Evolutionary conservation across 2,329 filamentous ascomycete species (phyloP).

Genomic region (Colletotrichum sp.): DNA sequence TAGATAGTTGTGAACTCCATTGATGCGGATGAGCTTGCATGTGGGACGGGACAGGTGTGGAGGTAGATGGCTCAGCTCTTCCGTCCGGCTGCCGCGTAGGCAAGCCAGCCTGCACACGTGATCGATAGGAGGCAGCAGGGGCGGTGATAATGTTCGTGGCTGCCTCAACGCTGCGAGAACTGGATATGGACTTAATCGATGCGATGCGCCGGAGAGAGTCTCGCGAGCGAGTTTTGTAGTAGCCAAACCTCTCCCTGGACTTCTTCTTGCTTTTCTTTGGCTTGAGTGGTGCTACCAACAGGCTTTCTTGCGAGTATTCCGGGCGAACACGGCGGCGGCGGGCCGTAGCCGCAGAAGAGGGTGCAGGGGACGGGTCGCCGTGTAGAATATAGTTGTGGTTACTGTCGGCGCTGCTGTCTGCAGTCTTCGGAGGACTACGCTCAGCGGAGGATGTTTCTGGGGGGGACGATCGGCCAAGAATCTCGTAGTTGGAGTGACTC

Average conservation of each 20-base stretch:
- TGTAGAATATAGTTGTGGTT: constrained; percentile 61
- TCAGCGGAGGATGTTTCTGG: constrained; percentile 42
- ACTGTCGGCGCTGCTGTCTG: constrained; percentile 45
- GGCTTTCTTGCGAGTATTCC: constrained; percentile 66
- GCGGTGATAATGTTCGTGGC: constrained; percentile 40
- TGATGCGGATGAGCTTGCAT: constrained; percentile 59
- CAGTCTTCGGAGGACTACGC: constrained; percentile 35
- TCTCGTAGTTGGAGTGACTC: constrained; percentile 54
- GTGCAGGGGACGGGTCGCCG: constrained; percentile 46
- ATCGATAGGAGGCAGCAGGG: constrained; percentile 44
- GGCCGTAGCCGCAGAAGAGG: constrained; percentile 39
- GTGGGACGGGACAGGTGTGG: constrained; percentile 20
- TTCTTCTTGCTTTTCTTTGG: constrained; percentile 50
- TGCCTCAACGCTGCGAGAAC: constrained; percentile 56
- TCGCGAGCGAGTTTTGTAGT: constrained; percentile 55
- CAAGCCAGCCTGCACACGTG: constrained; percentile 33
- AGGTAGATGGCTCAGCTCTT: constrained; percentile 26
- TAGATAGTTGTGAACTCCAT: constrained; percentile 70
- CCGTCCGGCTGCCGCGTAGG: constrained; percentile 31
- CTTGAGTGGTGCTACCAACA: constrained; percentile 61
- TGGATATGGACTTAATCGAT: constrained; percentile 62
- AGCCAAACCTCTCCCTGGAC: constrained; percentile 53
- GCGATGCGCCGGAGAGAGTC: constrained; percentile 55
- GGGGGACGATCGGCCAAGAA: constrained; percentile 57
- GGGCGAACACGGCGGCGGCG: constrained; percentile 36